Evolutionary conservation across 1,284 basidiomycete species (phyloP).

Genomic region (Puccinia triticina): DNA sequence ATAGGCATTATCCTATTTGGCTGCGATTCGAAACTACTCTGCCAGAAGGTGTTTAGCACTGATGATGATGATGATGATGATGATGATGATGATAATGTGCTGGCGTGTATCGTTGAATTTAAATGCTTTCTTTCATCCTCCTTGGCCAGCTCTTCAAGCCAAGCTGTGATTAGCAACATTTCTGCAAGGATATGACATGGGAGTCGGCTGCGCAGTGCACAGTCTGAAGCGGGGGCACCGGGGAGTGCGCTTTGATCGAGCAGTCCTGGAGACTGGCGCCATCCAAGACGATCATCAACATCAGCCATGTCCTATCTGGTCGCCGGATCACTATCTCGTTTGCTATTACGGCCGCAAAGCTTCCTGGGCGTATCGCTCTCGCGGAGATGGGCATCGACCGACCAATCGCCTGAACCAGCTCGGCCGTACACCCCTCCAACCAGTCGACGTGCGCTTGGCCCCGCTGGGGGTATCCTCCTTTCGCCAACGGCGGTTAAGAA

Average conservation of each 20-base stretch:
- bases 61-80: no score
- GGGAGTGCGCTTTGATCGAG: no score
- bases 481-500: conserved; percentile 24
- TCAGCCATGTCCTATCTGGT: not conserved
- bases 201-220: no score
- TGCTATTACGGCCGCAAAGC: not conserved
- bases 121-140: no score
- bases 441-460: conserved; percentile 3
- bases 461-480: conserved; percentile 36
- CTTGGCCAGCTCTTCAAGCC: no score
- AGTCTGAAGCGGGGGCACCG: no score
- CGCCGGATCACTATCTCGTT: conserved; percentile 3
- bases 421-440: not conserved
- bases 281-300: no score
- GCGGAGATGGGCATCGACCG: conserved; percentile 1
- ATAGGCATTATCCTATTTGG: conserved; percentile 22
- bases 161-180: no score
- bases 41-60: not conserved
- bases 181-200: no score
- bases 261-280: no score
- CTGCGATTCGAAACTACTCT: not conserved
- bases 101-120: no score
- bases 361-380: not conserved
- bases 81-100: no score
- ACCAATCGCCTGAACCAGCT: not conserved